These are phyloP conservation scores for Apophysomyces elegans DNA, from an alignment of 371 early-diverging fungal genomes.

Conservation along the genomic window DNA sequence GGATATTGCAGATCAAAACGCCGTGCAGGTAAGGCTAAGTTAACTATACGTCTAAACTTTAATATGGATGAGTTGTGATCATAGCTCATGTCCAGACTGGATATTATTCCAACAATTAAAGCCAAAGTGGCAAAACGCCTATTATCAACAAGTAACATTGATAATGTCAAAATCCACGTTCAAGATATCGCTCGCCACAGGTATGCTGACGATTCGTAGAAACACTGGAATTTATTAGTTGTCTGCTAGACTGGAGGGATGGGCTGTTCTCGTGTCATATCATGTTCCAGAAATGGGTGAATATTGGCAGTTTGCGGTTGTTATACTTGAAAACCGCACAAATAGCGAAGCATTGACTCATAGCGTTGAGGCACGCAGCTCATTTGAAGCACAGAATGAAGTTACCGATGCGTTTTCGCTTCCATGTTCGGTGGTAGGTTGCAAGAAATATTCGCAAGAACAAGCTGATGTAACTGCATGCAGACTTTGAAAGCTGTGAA, in stretches of 20 bases:
- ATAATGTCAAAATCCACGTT: background rate
- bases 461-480: background rate
- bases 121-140: background rate
- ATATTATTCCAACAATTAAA: background rate
- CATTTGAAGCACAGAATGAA: background rate
- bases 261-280: background rate
- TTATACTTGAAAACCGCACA: background rate
- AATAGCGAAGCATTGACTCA: background rate
- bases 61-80: background rate
- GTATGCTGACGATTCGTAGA: background rate
- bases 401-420: background rate
- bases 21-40: background rate
- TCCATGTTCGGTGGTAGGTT: background rate
- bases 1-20: background rate
- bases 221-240: background rate
- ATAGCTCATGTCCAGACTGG: background rate
- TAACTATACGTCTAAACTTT: background rate
- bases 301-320: background rate
- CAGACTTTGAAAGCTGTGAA: slow-evolving; percentile 1
- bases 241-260: background rate
- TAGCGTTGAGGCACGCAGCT: background rate
- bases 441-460: background rate
- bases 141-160: background rate
- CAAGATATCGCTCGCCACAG: background rate
- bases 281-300: slow-evolving; percentile 2